Percentiles rank a stretch among this genome's conserved stretches.
These are phyloP conservation scores for Saksenaea vasiformis DNA, from an alignment of 371 early-diverging fungal genomes.

Conservation along the genomic window DNA sequence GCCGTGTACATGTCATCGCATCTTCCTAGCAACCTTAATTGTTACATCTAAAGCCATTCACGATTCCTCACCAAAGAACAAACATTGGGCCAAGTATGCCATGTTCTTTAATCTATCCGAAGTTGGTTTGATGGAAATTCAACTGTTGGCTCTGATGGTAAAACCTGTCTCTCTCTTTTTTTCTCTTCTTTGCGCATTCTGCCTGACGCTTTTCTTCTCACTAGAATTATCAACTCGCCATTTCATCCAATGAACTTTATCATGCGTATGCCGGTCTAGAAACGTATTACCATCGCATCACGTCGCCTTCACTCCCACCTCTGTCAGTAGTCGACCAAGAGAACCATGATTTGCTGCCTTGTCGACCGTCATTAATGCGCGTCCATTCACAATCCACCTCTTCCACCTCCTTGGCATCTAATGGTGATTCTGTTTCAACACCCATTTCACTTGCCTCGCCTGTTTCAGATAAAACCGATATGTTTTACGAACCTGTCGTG, in stretches of 20 bases:
- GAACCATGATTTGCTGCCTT: not conserved
- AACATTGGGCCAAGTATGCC: conserved; percentile 78
- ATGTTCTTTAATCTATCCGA: conserved; percentile 70
- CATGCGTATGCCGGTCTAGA: not conserved
- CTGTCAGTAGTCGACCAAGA: not conserved
- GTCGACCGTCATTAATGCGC: not conserved
- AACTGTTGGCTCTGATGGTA: conserved; percentile 70
- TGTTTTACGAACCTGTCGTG: not conserved
- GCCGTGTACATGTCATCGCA: conserved; percentile 76
- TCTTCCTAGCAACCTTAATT: conserved; percentile 76
- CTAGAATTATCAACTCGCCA: not conserved
- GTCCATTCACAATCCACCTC: not conserved
- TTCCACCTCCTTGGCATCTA: not conserved
- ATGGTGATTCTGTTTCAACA: not conserved
- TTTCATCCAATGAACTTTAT: not conserved
- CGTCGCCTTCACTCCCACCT: not conserved
- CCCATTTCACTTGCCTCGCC: not conserved
- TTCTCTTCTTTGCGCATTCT: too few relatives aligned
- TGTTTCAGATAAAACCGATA: not conserved
- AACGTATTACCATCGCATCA: not conserved
- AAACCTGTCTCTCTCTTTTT: not conserved
- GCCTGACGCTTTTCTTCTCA: not conserved
- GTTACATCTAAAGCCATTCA: conserved; percentile 72
- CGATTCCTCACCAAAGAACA: conserved; percentile 79
- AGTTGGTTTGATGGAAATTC: conserved; percentile 82